Percentiles rank a stretch among this genome's conserved stretches.
phyloP scores from a whole-genome alignment of 345 rosid species.

The Eucalyptus tenuipes region DNA sequence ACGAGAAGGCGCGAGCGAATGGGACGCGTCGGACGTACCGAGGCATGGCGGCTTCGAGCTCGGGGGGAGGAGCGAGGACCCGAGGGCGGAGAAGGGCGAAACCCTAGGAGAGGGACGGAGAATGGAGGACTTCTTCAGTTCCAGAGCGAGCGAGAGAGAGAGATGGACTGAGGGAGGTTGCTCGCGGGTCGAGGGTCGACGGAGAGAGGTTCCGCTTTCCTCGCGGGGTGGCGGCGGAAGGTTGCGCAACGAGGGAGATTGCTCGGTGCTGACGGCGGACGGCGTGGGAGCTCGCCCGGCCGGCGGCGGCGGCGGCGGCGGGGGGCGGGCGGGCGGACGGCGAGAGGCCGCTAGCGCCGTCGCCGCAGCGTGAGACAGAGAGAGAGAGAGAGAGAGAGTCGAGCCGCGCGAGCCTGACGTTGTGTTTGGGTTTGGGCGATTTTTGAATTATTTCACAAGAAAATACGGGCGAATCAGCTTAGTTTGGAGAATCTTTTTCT shows the following conservation, averaged over 20 bases:
- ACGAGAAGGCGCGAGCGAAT: background rate
- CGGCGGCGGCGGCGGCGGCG: background rate
- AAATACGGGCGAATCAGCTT: background rate
- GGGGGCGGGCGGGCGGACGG: background rate
- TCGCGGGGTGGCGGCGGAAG: background rate
- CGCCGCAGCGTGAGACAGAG: background rate
- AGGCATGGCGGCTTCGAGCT: background rate
- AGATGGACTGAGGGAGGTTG: too few species aligned
- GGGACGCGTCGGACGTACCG: background rate
- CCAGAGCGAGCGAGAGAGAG: too few species aligned
- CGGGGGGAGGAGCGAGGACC: background rate
- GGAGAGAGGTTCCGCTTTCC: background rate
- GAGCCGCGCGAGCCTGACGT: background rate
- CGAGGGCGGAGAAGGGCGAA: too few species aligned
- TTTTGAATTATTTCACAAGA: background rate
- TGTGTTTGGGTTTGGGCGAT: background rate
- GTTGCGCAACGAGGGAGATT: background rate
- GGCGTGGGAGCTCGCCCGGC: too few species aligned
- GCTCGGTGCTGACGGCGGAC: background rate
- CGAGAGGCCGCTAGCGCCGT: background rate
- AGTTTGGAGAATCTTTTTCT: background rate
- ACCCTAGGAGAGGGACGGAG: too few species aligned
- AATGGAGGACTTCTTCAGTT: too few species aligned
- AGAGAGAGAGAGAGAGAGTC: background rate
- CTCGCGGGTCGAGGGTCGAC: background rate